Base-by-base conservation (phyloP, 2,329 filamentous ascomycete genomes). In the Alternaria sp. region DNA sequence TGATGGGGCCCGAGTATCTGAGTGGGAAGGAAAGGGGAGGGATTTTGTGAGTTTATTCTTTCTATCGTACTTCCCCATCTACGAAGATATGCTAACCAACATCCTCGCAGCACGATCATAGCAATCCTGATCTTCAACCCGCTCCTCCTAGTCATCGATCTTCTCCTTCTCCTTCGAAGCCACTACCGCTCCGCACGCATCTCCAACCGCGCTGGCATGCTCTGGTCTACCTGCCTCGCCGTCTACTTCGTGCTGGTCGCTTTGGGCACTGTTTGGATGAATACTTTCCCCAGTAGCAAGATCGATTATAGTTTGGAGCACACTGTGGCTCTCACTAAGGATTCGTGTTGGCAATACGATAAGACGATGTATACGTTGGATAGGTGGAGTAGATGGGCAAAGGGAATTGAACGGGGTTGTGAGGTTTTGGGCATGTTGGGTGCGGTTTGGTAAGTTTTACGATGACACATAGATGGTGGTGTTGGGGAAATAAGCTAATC, bases 171-270 rank as follows among this genome's bases (percentile, higher is more conserved):
- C 6, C 25, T 30, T 53, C 36, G 36, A 3, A 15, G 44, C 47
- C 21, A 43, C 57, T 30, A 19, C 43, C 32, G 25, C 21, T 53
- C 57, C 19, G 17, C 17, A 6, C 10, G 57, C n/a, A 21, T 59
- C 10, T 52, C 57, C 12, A 59, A 59, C 25, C 57, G 57, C 1
- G 23, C 25, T 6, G 57, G 47, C 57, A 52, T 59, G 47, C 36
- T 52, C 2, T 36, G 49, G 28, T 52, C 49, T 2, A 17, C 30
- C 5, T 40, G 28, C 9, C 17, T 59, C 26, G 36, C 36, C 2
- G 9, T 30, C 32, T 45, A 21, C 17, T 44, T 53, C 15, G 5
- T 26, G 13, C 5, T 52, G 13, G 30, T 52, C 15, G 19, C 49
- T 36, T 19, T 52, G 23, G 30, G 49, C 23, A 32, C 30, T 25